Evolutionary conservation across 495 filamentous ascomycete genomes (phyloP).

Genomic region (Neurospora sp.): DNA sequence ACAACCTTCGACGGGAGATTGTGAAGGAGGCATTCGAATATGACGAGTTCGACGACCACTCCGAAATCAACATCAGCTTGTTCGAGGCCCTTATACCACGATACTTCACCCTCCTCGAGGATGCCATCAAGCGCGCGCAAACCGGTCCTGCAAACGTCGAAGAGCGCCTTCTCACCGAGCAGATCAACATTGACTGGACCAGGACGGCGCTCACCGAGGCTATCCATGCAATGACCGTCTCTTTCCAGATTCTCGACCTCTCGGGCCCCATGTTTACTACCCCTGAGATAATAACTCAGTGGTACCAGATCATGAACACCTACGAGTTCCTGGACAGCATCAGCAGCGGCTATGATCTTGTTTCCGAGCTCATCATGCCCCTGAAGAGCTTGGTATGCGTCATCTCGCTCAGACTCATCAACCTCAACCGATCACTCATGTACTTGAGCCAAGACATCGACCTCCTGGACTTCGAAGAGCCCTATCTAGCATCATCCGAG

Average conservation of each 20-base stretch:
- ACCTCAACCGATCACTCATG: conserved; percentile 43
- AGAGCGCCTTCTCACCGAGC: conserved; percentile 25
- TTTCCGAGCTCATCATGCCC: conserved; percentile 47
- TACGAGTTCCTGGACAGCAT: conserved; percentile 51
- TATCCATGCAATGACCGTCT: conserved; percentile 59
- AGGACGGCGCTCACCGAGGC: conserved; percentile 55
- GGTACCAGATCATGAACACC: conserved; percentile 61
- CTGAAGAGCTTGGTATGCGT: conserved; percentile 60
- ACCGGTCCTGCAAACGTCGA: conserved; percentile 17
- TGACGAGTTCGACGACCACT: conserved; percentile 2
- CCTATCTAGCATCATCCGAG: conserved; percentile 53
- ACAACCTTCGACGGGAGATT: conserved; percentile 16
- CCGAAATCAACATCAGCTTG: conserved; percentile 4
- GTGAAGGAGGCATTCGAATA: conserved; percentile 14
- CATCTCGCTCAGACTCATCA: conserved; percentile 64
- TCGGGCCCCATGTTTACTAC: conserved; percentile 45
- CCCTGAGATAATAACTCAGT: conserved; percentile 48
- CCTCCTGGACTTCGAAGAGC: conserved; percentile 31
- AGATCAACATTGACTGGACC: conserved; percentile 52
- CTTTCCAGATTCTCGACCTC: conserved; percentile 59
- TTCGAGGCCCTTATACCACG: conserved; percentile 30
- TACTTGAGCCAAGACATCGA: conserved; percentile 32
- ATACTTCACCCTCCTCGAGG: conserved; percentile 28
- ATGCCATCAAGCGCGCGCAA: conserved; percentile 24
- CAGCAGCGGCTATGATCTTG: conserved; percentile 24